These are phyloP conservation scores for Boletus vermiculosoides DNA, from an alignment of 768 basidiomycete genomes.

Conservation along the genomic window DNA sequence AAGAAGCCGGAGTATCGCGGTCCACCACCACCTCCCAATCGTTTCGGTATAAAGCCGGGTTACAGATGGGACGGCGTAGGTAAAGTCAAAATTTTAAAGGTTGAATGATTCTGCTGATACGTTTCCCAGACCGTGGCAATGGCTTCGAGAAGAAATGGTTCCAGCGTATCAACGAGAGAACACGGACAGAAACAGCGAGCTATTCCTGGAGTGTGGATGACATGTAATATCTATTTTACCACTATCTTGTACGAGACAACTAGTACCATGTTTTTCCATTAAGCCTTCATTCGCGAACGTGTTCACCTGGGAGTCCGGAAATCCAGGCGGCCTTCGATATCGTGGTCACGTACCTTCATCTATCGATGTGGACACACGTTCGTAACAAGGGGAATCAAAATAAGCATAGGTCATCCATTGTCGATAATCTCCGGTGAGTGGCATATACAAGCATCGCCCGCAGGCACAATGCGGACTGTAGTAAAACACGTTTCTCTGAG, in stretches of 20 bases:
- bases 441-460: constrained; percentile 24
- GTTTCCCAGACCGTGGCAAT: constrained; percentile 71
- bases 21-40: constrained; percentile 88
- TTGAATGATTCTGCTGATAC: constrained; percentile 4
- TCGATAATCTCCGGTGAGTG: constrained; percentile 4
- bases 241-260: neutral
- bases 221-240: constrained; percentile 55
- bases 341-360: neutral
- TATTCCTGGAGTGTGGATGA: constrained; percentile 90
- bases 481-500: constrained; percentile 16
- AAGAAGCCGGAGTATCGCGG: constrained; percentile 83
- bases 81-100: constrained; percentile 34
- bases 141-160: constrained; percentile 94
- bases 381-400: constrained; percentile 1
- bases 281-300: neutral
- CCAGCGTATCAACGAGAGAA: constrained; percentile 75
- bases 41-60: constrained; percentile 93
- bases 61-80: constrained; percentile 99
- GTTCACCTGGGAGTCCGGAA: neutral
- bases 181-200: constrained; percentile 67
- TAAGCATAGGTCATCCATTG: constrained; percentile 4
- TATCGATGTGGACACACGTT: neutral
- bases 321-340: neutral
- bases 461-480: constrained; percentile 13
- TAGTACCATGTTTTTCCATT: neutral